Evolutionary conservation across 106 monocot genomes (phyloP).

Genomic region (Alisma plantagoaquatica): DNA sequence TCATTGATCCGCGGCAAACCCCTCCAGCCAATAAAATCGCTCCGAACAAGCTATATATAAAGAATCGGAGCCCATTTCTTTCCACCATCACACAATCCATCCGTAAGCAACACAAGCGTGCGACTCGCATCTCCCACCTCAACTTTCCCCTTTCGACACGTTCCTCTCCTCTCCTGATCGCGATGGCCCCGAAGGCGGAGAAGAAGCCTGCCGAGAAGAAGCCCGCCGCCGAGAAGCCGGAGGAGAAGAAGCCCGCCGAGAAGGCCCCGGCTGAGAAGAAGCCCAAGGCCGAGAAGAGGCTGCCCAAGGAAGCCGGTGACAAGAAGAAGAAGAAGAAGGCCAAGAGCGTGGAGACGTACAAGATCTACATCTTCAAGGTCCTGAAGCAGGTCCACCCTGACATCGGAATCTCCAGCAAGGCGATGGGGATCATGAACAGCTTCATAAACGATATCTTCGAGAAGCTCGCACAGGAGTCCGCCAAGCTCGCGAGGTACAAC

Average conservation of each 20-base stretch:
- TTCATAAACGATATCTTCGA: too few species aligned
- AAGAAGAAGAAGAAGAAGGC: too few species aligned
- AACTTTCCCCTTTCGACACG: background rate
- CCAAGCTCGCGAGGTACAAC: constrained; percentile 8
- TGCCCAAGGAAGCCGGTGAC: constrained; percentile 5
- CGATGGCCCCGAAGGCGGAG: too few species aligned
- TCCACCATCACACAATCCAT: background rate
- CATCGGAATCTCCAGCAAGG: background rate
- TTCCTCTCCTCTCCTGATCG: background rate
- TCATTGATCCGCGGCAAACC: background rate
- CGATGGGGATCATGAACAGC: background rate
- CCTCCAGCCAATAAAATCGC: background rate
- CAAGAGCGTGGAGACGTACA: too few species aligned
- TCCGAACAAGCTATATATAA: background rate
- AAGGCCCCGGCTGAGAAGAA: too few species aligned
- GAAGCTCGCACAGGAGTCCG: background rate
- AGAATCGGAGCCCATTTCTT: background rate
- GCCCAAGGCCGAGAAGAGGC: too few species aligned
- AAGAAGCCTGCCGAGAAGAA: too few species aligned
- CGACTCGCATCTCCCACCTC: background rate
- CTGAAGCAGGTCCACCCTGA: too few species aligned
- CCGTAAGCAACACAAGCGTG: background rate
- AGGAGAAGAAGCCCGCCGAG: too few species aligned
- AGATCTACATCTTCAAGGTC: too few species aligned
- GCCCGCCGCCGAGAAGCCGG: too few species aligned